A percentile compares a stretch with the other conserved stretches of the same genome.
These are phyloP conservation scores for Melanogaster broomeanus DNA, from an alignment of 768 basidiomycete species.

Conservation along the genomic window DNA sequence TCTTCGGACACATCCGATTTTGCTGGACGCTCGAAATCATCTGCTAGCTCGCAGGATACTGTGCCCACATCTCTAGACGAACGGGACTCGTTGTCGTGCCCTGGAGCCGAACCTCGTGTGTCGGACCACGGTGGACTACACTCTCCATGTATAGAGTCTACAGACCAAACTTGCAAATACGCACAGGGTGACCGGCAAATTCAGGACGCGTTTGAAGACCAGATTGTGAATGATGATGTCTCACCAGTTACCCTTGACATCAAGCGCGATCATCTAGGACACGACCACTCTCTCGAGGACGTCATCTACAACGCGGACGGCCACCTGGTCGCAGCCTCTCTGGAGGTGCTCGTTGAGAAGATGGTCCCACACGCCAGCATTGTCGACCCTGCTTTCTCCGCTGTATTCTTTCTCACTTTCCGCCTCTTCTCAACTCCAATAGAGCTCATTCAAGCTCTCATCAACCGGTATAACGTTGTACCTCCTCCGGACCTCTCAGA, in stretches of 20 bases:
- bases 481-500: slow-evolving; percentile 59
- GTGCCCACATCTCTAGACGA: slow-evolving; percentile 52
- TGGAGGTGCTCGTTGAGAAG: slow-evolving; percentile 90
- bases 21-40: slow-evolving; percentile 45
- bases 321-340: slow-evolving; percentile 85
- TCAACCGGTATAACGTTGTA: slow-evolving; percentile 80
- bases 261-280: slow-evolving; percentile 45
- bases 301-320: slow-evolving; percentile 91
- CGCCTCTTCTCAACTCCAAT: slow-evolving; percentile 82
- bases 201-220: slow-evolving; percentile 48
- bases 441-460: slow-evolving; percentile 75
- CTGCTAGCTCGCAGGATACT: slow-evolving; percentile 49
- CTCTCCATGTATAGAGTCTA: slow-evolving; percentile 34
- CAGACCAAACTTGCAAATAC: slow-evolving; percentile 57
- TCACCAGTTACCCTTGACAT: slow-evolving; percentile 46
- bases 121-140: slow-evolving; percentile 27
- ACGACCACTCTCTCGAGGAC: slow-evolving; percentile 83
- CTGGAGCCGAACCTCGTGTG: slow-evolving; percentile 23
- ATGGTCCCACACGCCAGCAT: slow-evolving; percentile 95
- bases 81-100: slow-evolving; percentile 34
- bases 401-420: slow-evolving; percentile 95
- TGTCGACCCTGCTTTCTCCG: slow-evolving; percentile 83
- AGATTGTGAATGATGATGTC: slow-evolving; percentile 52
- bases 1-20: slow-evolving; percentile 54
- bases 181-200: slow-evolving; percentile 37